These are phyloP conservation scores for Iberis pinnata DNA, from an alignment of 345 rosid genomes.

Conservation along the genomic window DNA sequence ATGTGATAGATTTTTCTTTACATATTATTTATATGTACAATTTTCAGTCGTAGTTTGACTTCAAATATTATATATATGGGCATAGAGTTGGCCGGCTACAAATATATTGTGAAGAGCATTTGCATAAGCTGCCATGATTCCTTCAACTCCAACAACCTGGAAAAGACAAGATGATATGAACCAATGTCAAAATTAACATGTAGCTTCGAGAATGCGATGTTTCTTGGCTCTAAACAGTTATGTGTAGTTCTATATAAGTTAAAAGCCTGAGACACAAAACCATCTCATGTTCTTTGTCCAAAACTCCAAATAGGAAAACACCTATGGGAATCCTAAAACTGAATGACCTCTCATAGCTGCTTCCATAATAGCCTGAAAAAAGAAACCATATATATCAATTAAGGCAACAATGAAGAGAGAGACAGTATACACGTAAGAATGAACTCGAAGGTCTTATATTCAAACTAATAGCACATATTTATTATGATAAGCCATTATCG, in stretches of 20 bases:
- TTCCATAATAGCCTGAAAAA: not conserved
- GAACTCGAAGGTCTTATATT: not conserved
- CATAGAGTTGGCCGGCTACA: conserved; percentile 69
- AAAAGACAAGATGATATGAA: not conserved
- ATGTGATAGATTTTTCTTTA: no score
- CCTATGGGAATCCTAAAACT: conserved; percentile 75
- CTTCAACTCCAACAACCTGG: conserved; percentile 78
- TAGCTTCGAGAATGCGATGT: not conserved
- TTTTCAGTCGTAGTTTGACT: no score
- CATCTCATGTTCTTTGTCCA: conserved; percentile 62
- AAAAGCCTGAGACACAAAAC: no score
- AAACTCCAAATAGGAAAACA: conserved; percentile 90
- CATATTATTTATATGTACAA: no score
- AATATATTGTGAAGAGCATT: conserved; percentile 45
- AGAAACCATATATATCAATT: conserved; percentile 2
- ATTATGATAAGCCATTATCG: not conserved
- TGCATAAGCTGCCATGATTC: conserved; percentile 72
- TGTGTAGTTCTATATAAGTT: conserved; percentile 42
- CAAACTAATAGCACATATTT: not conserved
- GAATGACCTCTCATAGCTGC: conserved; percentile 83
- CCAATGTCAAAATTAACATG: not conserved
- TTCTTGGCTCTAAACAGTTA: conserved; percentile 14
- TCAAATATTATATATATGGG: no score
- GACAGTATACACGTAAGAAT: not conserved
- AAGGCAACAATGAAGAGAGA: not conserved